These are phyloP conservation scores for Galeopsis tetrahit DNA, from an alignment of 257 asterid species.

Conservation along the genomic window DNA sequence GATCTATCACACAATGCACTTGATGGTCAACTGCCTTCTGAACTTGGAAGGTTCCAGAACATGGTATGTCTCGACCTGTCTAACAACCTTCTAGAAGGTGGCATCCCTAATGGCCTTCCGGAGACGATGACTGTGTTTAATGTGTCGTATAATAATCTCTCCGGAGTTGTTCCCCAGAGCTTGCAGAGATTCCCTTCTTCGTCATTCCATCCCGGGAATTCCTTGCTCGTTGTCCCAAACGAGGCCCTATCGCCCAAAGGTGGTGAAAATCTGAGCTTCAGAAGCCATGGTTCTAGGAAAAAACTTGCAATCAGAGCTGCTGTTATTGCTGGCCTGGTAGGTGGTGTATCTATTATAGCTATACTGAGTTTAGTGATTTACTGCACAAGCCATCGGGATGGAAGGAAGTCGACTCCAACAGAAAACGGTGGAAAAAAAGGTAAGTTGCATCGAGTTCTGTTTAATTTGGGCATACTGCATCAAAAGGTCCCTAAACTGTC, in stretches of 20 bases:
- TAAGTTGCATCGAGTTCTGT: constrained; percentile 25
- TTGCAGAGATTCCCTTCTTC: constrained; percentile 75
- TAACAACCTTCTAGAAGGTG: constrained; percentile 66
- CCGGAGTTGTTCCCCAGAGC: constrained; percentile 74
- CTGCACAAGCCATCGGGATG: constrained; percentile 47
- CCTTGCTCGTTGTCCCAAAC: constrained; percentile 56
- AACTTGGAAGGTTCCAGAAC: constrained; percentile 52
- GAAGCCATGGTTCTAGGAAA: constrained; percentile 46
- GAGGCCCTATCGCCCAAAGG: constrained; percentile 42
- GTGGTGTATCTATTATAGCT: constrained; percentile 49
- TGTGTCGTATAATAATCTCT: constrained; percentile 76
- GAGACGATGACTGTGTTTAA: constrained; percentile 51
- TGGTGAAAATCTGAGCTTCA: constrained; percentile 36
- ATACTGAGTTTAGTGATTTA: constrained; percentile 48
- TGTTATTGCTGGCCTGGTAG: constrained; percentile 62
- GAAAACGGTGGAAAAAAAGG: constrained; percentile 57
- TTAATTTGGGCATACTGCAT: not conserved
- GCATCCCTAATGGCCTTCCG: constrained; percentile 65
- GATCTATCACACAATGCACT: constrained; percentile 75
- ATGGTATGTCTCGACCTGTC: constrained; percentile 66
- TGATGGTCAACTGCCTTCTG: constrained; percentile 58
- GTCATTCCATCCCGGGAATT: constrained; percentile 82
- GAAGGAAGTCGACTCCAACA: constrained; percentile 32
- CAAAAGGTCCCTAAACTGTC: no score
- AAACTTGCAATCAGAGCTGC: constrained; percentile 55